phyloP scores from a whole-genome alignment of 805 yeast genomes.

The Yamadazyma kitorensis region DNA sequence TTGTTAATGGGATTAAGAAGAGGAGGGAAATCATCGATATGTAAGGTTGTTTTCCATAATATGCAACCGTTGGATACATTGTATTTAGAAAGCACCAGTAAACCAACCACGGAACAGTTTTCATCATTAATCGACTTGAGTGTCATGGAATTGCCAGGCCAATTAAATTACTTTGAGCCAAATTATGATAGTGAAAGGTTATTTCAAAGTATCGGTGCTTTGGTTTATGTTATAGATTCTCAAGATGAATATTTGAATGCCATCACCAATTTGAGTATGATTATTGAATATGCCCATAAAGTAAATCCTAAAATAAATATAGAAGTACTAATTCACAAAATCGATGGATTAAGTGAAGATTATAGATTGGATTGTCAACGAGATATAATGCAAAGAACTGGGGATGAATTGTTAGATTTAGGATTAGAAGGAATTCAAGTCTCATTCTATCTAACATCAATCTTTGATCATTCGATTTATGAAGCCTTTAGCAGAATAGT shows the following conservation, averaged over 20 bases:
- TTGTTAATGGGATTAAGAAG: constrained; percentile 84
- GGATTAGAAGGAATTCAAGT: constrained; percentile 91
- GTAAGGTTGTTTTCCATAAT: constrained; percentile 93
- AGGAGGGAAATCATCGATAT: constrained; percentile 92
- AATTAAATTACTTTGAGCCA: constrained; percentile 84
- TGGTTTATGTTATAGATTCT: constrained; percentile 91
- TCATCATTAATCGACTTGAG: constrained; percentile 80
- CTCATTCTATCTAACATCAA: constrained; percentile 86
- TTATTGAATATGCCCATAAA: constrained; percentile 81
- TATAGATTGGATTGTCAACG: constrained; percentile 92
- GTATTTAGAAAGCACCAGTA: constrained; percentile 84
- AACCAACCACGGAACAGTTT: constrained; percentile 83
- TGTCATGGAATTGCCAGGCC: constrained; percentile 95
- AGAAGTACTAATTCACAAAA: constrained; percentile 92
- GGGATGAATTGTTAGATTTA: constrained; percentile 85
- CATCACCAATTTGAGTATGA: constrained; percentile 80
- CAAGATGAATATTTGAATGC: constrained; percentile 96
- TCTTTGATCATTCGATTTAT: constrained; percentile 92
- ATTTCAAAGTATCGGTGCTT: constrained; percentile 80
- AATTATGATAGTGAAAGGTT: constrained; percentile 73
- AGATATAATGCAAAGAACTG: constrained; percentile 93
- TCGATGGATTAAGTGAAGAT: constrained; percentile 93
- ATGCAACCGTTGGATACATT: constrained; percentile 95
- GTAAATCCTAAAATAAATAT: constrained; percentile 83
- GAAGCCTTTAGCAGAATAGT: constrained; percentile 94